These are phyloP conservation scores for Leptographium lundbergii DNA, from an alignment of 2,329 filamentous ascomycete species.

Conservation along the genomic window DNA sequence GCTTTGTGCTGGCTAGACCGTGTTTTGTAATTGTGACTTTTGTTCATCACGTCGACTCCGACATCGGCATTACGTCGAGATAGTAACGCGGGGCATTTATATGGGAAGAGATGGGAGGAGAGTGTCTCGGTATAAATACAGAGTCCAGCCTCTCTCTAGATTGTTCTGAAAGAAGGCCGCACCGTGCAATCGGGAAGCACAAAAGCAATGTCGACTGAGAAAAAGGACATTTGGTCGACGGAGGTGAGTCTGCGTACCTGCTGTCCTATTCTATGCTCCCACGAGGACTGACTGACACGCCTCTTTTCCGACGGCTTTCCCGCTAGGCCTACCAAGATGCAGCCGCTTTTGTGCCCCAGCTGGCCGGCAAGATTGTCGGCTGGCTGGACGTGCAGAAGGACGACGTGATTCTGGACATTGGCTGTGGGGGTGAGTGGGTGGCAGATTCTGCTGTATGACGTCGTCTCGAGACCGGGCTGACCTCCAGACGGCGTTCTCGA, in stretches of 20 bases:
- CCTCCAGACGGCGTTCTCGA: conserved; percentile 44
- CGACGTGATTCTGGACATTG: conserved; percentile 48
- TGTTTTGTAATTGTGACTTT: too few species aligned
- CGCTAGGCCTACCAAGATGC: conserved; percentile 44
- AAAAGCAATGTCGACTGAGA: neutral
- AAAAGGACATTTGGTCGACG: conserved; percentile 26
- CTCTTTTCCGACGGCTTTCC: neutral
- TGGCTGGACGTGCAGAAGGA: conserved; percentile 46
- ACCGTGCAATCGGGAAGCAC: too few species aligned
- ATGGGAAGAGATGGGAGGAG: too few species aligned
- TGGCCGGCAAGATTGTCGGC: conserved; percentile 42
- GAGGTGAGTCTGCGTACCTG: conserved; percentile 21
- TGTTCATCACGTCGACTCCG: neutral
- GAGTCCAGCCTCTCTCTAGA: too few species aligned
- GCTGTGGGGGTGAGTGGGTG: conserved; percentile 46
- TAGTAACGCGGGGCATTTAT: too few species aligned
- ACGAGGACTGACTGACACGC: too few species aligned
- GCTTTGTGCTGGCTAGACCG: too few species aligned
- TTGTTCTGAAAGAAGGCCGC: too few species aligned
- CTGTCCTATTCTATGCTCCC: neutral
- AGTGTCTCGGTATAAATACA: too few species aligned
- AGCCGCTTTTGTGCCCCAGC: conserved; percentile 51
- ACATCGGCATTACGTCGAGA: neutral
- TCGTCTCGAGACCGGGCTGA: neutral
- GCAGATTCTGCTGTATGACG: too few species aligned